These are phyloP conservation scores for Diplosphaera chodatii DNA, from an alignment of 139 green algal species.

Conservation along the genomic window DNA sequence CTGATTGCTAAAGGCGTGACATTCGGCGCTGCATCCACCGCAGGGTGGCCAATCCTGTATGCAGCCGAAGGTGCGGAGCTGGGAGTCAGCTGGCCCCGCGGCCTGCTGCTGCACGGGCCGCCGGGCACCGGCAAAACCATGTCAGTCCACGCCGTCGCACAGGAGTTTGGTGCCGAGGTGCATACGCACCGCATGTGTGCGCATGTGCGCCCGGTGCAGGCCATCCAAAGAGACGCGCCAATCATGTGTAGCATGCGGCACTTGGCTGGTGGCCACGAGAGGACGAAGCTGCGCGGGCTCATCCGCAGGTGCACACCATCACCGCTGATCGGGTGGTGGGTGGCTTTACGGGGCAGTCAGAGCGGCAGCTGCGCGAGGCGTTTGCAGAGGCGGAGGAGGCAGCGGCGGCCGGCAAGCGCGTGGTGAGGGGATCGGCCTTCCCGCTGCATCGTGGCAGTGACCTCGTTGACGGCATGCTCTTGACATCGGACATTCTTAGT, in stretches of 20 bases:
- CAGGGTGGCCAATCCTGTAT: slow-evolving; percentile 54
- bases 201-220: too few species aligned
- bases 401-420: slow-evolving; percentile 31
- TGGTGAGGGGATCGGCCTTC: too few species aligned
- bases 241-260: too few species aligned
- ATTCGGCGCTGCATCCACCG: too few species aligned
- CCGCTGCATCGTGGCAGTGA: too few species aligned
- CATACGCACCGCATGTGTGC: too few species aligned
- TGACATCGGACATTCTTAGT: too few species aligned
- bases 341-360: slow-evolving; percentile 73
- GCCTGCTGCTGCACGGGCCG: slow-evolving; percentile 47
- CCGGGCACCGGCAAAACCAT: slow-evolving; percentile 46
- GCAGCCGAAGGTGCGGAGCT: slow-evolving; percentile 28
- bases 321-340: slow-evolving; percentile 60
- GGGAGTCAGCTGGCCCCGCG: slow-evolving; percentile 50
- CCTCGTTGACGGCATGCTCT: too few species aligned
- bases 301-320: slow-evolving; percentile 42
- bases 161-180: slow-evolving; percentile 42
- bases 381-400: slow-evolving; percentile 64
- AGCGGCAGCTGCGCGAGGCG: slow-evolving; percentile 68
- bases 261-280: too few species aligned
- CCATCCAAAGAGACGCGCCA: too few species aligned
- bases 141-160: slow-evolving; percentile 32
- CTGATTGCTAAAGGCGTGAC: too few species aligned
- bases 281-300: too few species aligned